These are phyloP conservation scores for Mucor racemosus DNA, from an alignment of 371 early-diverging fungal genomes.

Conservation along the genomic window DNA sequence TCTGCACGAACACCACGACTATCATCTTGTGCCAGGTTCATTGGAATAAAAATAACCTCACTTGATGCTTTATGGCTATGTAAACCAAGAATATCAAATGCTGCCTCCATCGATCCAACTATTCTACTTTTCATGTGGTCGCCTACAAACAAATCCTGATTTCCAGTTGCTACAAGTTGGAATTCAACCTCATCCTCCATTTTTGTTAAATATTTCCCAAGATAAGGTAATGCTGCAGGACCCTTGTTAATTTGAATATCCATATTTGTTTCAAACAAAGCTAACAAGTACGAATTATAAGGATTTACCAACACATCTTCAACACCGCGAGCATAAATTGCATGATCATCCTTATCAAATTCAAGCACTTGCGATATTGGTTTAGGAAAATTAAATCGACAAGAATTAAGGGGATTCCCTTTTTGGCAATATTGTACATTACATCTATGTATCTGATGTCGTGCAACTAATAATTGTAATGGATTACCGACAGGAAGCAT, in stretches of 20 bases:
- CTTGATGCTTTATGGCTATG: not conserved
- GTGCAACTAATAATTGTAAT: not conserved
- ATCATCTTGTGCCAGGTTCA: too few relatives aligned
- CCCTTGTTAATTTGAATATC: slow-evolving; percentile 19
- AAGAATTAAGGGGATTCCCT: not conserved
- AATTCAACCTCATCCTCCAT: not conserved
- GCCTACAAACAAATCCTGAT: not conserved
- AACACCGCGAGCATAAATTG: not conserved
- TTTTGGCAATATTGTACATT: slow-evolving; percentile 1
- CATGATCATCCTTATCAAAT: not conserved
- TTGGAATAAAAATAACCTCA: slow-evolving; percentile 3
- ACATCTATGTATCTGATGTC: not conserved
- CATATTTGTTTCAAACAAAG: slow-evolving; percentile 3
- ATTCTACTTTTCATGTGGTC: slow-evolving; percentile 1
- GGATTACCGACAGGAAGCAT: not conserved
- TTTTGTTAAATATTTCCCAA: slow-evolving; percentile 18
- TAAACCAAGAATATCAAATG: not conserved
- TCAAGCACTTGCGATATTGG: not conserved
- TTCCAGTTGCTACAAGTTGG: not conserved
- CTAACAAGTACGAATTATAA: slow-evolving; percentile 13
- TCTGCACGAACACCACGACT: too few relatives aligned
- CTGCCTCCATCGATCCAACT: slow-evolving; percentile 10
- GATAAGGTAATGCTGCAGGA: not conserved
- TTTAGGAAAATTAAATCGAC: slow-evolving; percentile 11
- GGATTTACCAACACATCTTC: slow-evolving; percentile 1